Conservation (phyloP, 2,329 filamentous ascomycete genomes). For the Capronia americana region DNA sequence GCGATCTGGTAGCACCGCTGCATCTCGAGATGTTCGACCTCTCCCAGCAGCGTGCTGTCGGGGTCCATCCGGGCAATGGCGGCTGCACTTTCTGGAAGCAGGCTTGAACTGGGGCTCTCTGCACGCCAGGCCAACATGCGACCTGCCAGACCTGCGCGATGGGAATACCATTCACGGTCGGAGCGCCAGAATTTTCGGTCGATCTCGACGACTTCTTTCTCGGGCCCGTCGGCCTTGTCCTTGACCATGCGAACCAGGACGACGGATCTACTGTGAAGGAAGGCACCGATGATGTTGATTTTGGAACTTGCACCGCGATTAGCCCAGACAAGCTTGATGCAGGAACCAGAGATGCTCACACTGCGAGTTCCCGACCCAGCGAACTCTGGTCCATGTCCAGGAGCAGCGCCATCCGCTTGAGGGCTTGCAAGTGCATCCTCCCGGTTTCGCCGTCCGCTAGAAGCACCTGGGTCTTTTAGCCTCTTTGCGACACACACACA, state of each 20-base stretch:
- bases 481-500: background rate
- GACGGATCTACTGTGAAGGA: conserved; percentile 24
- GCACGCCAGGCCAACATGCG: conserved; percentile 30
- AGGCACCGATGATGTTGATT: conserved; percentile 34
- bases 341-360: conserved; percentile 14
- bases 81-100: conserved; percentile 19
- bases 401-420: conserved; percentile 20
- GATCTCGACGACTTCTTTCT: conserved; percentile 25
- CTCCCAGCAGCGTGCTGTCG: conserved; percentile 8
- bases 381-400: conserved; percentile 6
- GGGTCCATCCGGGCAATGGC: conserved; percentile 30
- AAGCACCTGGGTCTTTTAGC: conserved; percentile 25
- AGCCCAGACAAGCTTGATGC: background rate
- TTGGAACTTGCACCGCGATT: conserved; percentile 21
- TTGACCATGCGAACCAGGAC: conserved; percentile 21
- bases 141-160: conserved; percentile 20
- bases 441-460: conserved; percentile 31
- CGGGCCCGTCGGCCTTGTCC: conserved; percentile 1
- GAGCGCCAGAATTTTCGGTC: conserved; percentile 27
- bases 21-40: conserved; percentile 19
- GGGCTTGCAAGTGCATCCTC: conserved; percentile 31
- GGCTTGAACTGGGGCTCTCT: conserved; percentile 23
- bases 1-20: conserved; percentile 34
- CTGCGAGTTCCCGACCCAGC: conserved; percentile 29
- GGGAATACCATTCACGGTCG: conserved; percentile 32